Evolutionary conservation across 1,284 basidiomycete species (phyloP).

Genomic region (Ustilago esculenta): DNA sequence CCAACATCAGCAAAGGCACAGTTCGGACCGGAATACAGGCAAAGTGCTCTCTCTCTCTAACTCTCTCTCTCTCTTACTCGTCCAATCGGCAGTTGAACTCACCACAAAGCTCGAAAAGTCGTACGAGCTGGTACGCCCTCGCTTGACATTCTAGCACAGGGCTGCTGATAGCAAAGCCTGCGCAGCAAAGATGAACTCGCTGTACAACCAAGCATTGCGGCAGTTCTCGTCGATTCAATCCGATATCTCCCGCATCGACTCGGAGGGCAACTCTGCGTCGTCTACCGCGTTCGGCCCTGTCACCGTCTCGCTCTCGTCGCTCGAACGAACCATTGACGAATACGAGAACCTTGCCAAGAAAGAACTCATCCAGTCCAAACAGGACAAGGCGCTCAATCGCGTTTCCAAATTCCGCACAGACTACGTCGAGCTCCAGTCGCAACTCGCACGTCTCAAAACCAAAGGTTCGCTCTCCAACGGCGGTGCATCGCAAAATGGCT

Average conservation of each 20-base stretch:
- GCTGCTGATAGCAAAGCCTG: no score
- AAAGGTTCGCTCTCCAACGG: slow-evolving; percentile 29
- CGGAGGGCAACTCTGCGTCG: slow-evolving; percentile 25
- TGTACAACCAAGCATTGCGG: slow-evolving; percentile 64
- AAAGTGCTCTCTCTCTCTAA: no score
- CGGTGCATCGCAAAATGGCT: background rate
- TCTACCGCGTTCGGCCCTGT: slow-evolving; percentile 52
- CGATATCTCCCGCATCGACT: slow-evolving; percentile 58
- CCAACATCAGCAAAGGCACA: no score
- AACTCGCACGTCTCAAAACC: slow-evolving; percentile 47
- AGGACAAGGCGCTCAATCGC: slow-evolving; percentile 62
- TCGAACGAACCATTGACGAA: slow-evolving; percentile 64
- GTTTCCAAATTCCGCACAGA: slow-evolving; percentile 62
- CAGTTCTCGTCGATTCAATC: slow-evolving; percentile 63
- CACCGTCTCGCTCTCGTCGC: slow-evolving; percentile 54
- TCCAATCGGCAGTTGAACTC: no score
- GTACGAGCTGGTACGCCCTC: no score
- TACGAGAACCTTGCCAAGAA: slow-evolving; percentile 65
- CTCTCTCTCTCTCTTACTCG: no score
- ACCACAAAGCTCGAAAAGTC: no score
- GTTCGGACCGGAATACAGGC: no score
- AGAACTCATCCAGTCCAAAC: slow-evolving; percentile 62
- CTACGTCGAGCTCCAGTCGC: slow-evolving; percentile 49
- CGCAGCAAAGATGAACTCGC: slow-evolving; percentile 64
- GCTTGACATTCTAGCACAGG: no score